A percentile compares a stretch with the other conserved stretches of the same genome.
Evolutionary conservation across 176 grass and related monocot genomes (phyloP).

Genomic region (barley (Hordeum vulgare)): DNA sequence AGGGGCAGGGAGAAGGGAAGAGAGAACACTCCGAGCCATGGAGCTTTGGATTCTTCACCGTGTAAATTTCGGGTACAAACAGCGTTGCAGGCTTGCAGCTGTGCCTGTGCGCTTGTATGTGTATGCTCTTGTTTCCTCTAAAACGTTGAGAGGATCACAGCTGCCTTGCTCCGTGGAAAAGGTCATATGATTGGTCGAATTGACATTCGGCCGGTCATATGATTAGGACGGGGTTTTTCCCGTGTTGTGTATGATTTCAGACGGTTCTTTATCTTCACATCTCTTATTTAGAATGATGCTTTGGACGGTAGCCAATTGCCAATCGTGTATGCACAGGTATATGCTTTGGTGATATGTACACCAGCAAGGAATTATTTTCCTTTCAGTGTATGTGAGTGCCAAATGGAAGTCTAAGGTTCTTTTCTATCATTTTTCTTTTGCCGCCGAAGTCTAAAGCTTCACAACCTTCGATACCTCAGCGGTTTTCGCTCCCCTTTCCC

Average conservation of each 20-base stretch:
- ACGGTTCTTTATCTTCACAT: neutral
- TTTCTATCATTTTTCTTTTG: too few relatives aligned
- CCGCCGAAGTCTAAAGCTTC: too few relatives aligned
- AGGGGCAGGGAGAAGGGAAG: neutral
- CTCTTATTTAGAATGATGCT: neutral
- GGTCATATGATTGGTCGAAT: neutral
- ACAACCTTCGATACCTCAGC: too few relatives aligned
- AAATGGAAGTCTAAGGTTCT: neutral
- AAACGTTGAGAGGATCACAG: neutral
- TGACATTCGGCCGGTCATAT: neutral
- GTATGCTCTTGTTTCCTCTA: neutral
- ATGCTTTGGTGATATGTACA: neutral
- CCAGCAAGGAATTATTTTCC: neutral
- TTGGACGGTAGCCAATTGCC: constrained; percentile 5
- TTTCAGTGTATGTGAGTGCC: neutral
- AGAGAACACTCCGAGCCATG: neutral
- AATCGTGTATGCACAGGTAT: neutral
- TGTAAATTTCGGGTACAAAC: neutral
- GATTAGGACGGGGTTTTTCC: neutral
- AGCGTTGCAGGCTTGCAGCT: neutral
- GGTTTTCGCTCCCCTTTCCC: too few relatives aligned
- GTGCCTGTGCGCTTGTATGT: neutral
- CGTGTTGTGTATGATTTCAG: neutral
- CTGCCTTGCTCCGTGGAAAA: neutral
- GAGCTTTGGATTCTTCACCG: neutral